Evolutionary conservation across 495 filamentous ascomycete species (phyloP).

Genomic region (Penicillium cosmopolitanum): DNA sequence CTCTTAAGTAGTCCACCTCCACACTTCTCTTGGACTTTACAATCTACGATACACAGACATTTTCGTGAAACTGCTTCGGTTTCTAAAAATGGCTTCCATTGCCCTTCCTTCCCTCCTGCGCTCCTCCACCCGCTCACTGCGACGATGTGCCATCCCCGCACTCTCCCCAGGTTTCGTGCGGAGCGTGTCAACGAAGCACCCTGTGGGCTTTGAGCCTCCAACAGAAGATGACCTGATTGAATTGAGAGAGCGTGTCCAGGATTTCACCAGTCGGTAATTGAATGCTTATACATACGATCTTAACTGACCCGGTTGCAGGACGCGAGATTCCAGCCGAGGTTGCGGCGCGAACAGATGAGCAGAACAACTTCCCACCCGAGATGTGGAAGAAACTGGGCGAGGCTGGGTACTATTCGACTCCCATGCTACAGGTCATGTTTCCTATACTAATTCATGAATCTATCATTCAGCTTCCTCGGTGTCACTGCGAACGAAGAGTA

Average conservation of each 20-base stretch:
- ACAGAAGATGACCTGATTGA: conserved; percentile 76
- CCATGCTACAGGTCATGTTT: too few relatives aligned
- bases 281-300: background rate
- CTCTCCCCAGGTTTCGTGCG: conserved; percentile 38
- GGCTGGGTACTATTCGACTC: conserved; percentile 58
- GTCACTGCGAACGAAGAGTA: conserved; percentile 94
- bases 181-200: conserved; percentile 73
- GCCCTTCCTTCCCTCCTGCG: conserved; percentile 37
- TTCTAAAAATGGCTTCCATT: conserved; percentile 37
- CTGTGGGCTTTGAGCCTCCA: conserved; percentile 78
- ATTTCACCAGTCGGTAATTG: conserved; percentile 69
- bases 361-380: conserved; percentile 83
- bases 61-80: too few relatives aligned
- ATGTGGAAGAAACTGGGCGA: conserved; percentile 96
- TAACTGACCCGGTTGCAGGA: conserved; percentile 31
- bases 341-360: conserved; percentile 76
- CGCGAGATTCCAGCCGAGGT: conserved; percentile 77
- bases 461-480: conserved; percentile 68
- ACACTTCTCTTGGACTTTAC: conserved; percentile 2
- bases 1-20: conserved; percentile 15
- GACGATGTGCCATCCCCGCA: conserved; percentile 37
- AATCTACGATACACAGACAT: background rate
- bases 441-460: background rate
- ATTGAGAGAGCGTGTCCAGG: conserved; percentile 86
- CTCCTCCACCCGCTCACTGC: conserved; percentile 32